Evolutionary conservation across 1,284 basidiomycete genomes (phyloP).

Genomic region (Apiotrichum veenhuisii): DNA sequence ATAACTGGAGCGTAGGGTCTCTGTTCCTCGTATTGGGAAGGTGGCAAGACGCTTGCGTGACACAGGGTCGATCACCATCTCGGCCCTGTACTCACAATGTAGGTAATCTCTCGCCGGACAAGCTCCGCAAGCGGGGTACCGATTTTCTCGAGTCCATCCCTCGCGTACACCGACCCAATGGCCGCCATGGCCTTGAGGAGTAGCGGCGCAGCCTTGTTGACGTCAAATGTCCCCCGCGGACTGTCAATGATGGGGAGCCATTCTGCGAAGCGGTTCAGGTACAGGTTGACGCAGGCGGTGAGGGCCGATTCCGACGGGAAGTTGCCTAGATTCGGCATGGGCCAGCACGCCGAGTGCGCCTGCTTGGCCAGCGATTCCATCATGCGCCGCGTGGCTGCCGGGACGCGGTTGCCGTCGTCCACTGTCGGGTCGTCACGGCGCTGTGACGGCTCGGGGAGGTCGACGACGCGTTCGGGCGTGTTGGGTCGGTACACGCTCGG

Average conservation of each 20-base stretch:
- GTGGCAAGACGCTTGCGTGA: not conserved
- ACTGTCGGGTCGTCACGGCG: not conserved
- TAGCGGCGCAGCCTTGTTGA: constrained; percentile 17
- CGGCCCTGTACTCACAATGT: constrained; percentile 18
- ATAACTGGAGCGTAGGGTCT: too few relatives aligned
- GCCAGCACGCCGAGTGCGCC: constrained; percentile 21
- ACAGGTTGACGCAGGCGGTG: constrained; percentile 23
- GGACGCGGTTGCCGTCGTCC: not conserved
- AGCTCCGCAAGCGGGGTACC: constrained; percentile 23
- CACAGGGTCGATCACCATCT: not conserved
- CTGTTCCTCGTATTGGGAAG: too few relatives aligned
- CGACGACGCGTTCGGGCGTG: constrained; percentile 15
- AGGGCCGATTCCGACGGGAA: constrained; percentile 23
- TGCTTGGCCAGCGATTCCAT: constrained; percentile 21
- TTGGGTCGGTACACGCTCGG: constrained; percentile 22
- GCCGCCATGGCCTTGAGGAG: constrained; percentile 24
- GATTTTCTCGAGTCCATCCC: constrained; percentile 17
- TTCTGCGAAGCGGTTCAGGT: constrained; percentile 20
- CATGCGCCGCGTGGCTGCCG: not conserved
- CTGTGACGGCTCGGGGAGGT: constrained; percentile 1
- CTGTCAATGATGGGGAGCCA: constrained; percentile 23
- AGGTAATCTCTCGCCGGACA: constrained; percentile 19
- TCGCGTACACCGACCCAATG: constrained; percentile 23
- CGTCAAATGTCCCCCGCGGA: constrained; percentile 9
- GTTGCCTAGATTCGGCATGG: constrained; percentile 17